Conservation (phyloP, 257 asterid genomes). For the Solanum commersonii region DNA sequence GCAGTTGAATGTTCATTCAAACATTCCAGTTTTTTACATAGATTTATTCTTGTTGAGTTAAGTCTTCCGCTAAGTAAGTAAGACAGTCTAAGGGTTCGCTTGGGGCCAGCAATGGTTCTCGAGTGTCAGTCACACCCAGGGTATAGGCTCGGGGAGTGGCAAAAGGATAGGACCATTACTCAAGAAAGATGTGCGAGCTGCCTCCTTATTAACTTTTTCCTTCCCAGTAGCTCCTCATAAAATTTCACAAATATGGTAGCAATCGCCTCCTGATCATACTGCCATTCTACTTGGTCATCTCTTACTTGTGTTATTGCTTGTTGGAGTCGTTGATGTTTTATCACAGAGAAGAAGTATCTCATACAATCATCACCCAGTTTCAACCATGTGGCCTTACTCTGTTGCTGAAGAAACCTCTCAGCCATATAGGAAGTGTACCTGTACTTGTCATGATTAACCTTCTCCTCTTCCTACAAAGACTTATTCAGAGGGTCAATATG, state of each 20-base stretch:
- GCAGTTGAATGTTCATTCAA: too few relatives aligned
- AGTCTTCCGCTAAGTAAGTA: too few relatives aligned
- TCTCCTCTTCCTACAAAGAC: neutral
- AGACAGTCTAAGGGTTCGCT: too few relatives aligned
- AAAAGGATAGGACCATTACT: neutral
- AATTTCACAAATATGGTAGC: neutral
- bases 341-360: neutral
- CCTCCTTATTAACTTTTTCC: neutral
- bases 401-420: neutral
- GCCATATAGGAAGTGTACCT: neutral
- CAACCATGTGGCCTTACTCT: neutral
- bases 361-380: neutral
- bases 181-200: neutral
- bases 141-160: too few relatives aligned
- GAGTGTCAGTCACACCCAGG: too few relatives aligned
- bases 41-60: too few relatives aligned
- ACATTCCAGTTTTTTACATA: too few relatives aligned
- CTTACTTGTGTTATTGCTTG: neutral
- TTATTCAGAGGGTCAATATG: neutral
- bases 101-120: too few relatives aligned
- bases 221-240: neutral
- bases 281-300: neutral
- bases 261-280: neutral
- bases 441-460: neutral
- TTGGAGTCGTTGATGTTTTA: neutral